Conservation (phyloP, 305 asterid species). For the Solanum hybrid region DNA sequence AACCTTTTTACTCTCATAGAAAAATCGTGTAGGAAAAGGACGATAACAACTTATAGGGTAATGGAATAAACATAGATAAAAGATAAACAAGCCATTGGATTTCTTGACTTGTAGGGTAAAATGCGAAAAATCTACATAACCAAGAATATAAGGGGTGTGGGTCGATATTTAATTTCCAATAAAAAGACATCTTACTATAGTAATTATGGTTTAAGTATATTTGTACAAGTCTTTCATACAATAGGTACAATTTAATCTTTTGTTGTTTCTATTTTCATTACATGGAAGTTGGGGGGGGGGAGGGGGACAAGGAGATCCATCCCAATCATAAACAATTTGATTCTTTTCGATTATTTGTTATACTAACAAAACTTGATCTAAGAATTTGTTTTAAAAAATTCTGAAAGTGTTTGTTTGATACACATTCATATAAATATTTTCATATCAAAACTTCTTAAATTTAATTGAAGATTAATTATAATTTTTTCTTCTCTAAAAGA, state of each 20-base stretch:
- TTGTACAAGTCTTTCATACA: not conserved
- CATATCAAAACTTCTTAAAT: not conserved
- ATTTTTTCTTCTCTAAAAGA: not conserved
- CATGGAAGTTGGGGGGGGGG: too few relatives aligned
- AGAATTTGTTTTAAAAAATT: not conserved
- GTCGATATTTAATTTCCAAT: not conserved
- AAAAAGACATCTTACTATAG: too few relatives aligned
- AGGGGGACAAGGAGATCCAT: not conserved
- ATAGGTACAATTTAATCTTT: not conserved
- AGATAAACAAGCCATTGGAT: not conserved
- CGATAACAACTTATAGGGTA: not conserved
- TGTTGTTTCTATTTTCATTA: not conserved
- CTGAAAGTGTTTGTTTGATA: not conserved
- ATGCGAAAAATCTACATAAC: not conserved
- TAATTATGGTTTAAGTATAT: not conserved
- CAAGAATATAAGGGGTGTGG: not conserved
- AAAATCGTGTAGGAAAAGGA: not conserved
- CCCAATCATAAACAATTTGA: not conserved
- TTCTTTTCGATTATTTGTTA: not conserved
- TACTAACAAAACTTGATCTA: not conserved
- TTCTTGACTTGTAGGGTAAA: not conserved
- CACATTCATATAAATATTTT: not conserved
- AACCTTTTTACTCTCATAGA: not conserved
- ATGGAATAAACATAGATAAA: not conserved
- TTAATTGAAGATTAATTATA: too few relatives aligned